Evolutionary conservation across 129 eudicot species (phyloP).

Genomic region (Lactuca saligna): DNA sequence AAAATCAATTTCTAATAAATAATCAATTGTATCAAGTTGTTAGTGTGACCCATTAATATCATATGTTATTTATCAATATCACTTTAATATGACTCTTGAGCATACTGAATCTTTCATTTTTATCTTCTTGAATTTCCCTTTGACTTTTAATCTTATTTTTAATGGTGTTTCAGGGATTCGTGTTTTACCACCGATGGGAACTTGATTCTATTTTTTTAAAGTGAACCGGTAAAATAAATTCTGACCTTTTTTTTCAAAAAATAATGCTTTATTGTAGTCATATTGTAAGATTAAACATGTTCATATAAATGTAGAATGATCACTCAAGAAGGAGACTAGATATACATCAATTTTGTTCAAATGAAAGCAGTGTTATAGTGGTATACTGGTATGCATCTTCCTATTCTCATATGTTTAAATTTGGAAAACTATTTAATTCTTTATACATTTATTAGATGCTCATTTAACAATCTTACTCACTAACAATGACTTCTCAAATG

Average conservation of each 20-base stretch:
- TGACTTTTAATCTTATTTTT: conserved; percentile 5
- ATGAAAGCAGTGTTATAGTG: conserved; percentile 47
- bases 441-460: background rate
- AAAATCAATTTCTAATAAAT: too few species aligned
- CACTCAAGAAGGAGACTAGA: conserved; percentile 63
- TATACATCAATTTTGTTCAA: conserved; percentile 68
- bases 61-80: too few species aligned
- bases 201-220: conserved; percentile 58
- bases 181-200: conserved; percentile 76
- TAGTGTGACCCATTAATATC: too few species aligned
- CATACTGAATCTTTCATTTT: too few species aligned
- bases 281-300: background rate
- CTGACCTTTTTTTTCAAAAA: background rate
- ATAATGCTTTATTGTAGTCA: background rate
- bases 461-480: conserved; percentile 43
- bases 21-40: too few species aligned
- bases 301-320: conserved; percentile 61
- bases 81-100: too few species aligned
- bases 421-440: conserved; percentile 4
- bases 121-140: too few species aligned
- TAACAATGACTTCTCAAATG: conserved; percentile 87
- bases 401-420: conserved; percentile 1
- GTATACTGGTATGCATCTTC: conserved; percentile 61
- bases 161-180: conserved; percentile 49
- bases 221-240: conserved; percentile 78